These are phyloP conservation scores for Xerophyta viscosa DNA, from an alignment of 106 monocot genomes.

Conservation along the genomic window DNA sequence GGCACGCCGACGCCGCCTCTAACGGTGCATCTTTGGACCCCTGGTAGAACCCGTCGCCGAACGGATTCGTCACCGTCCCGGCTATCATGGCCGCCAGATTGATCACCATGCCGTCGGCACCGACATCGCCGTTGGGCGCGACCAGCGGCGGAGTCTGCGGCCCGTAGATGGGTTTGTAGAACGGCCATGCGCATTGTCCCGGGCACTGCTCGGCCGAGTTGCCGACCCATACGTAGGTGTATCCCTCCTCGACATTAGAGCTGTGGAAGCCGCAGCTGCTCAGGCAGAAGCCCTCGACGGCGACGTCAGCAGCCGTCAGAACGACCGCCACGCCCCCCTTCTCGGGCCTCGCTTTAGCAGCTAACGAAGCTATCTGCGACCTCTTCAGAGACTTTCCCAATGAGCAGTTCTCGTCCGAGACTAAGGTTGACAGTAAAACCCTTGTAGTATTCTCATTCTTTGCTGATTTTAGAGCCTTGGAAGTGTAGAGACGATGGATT, in stretches of 20 bases:
- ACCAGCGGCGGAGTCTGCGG: conserved; percentile 51
- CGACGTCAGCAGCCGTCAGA: conserved; percentile 1
- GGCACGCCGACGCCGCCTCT: conserved; percentile 70
- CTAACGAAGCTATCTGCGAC: neutral
- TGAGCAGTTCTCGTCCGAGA: conserved; percentile 4
- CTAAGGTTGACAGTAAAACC: neutral
- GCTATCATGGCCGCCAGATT: conserved; percentile 52
- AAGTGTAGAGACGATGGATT: conserved; percentile 1
- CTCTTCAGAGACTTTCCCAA: conserved; percentile 4
- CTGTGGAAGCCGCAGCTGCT: conserved; percentile 78
- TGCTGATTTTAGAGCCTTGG: neutral
- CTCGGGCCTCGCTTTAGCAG: neutral
- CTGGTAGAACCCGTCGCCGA: conserved; percentile 66
- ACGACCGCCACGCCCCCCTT: conserved; percentile 3
- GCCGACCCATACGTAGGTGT: conserved; percentile 77
- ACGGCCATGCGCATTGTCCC: conserved; percentile 92
- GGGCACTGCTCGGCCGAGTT: conserved; percentile 80
- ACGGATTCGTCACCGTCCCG: conserved; percentile 68
- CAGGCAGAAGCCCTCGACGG: conserved; percentile 67
- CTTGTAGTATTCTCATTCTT: too few relatives aligned
- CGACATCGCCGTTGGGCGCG: conserved; percentile 77
- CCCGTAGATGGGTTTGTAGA: conserved; percentile 79
- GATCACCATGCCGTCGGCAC: conserved; percentile 80
- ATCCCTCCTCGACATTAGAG: conserved; percentile 25
- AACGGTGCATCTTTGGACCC: conserved; percentile 58